Base-by-base conservation (phyloP, 2,329 filamentous ascomycete species). In the Aspergillus japonicus region DNA sequence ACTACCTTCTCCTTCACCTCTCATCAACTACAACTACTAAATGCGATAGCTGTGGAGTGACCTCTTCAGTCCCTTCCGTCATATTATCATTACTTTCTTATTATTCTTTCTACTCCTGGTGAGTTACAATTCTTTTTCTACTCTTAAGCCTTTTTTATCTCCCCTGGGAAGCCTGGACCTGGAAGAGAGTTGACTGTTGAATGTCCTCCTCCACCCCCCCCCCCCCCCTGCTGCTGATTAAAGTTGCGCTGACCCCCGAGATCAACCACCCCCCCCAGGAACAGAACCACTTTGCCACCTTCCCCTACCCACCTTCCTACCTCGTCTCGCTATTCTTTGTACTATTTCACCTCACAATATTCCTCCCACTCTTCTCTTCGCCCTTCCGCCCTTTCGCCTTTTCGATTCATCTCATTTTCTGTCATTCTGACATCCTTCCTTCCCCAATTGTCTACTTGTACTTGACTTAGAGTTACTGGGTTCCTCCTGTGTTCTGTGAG, bases 261-360 rank as follows among this genome's bases (percentile, higher is more conserved):
- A 53, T 62, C 51, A 24, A 57, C 56, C 58, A 54, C 62, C 64
- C 51, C 51, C 42, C 39, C 53, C 53, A 55, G 53, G 53, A 31
- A 55, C 53, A 60, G 63, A 61, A 66, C 59, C 62, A 61, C 56
- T 55, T 66, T 56, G 62, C 64, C 64, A 66, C 65, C 53, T 47
- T 12, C n/a, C 53, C 53, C 53, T 57, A 49, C 53, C 58, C 56
- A 55, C 52, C 51, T 54, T 23, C 42, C 42, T 55, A 21, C 53
- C 47, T 55, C 47, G 53, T 55, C 21, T 29, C 29, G 53, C 31
- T 12, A 31, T 24, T 55, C 53, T 47, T 53, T 33, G 44, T 47
- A 54, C 42, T 60, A 47, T 56, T 48, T 58, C 26, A 21, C 31
- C 14, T 23, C 19, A 31, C 24, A 19, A 19, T 49, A 50, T 44